Base-by-base conservation (phyloP, 495 filamentous ascomycete species). In the Hypoxylon rickii region DNA sequence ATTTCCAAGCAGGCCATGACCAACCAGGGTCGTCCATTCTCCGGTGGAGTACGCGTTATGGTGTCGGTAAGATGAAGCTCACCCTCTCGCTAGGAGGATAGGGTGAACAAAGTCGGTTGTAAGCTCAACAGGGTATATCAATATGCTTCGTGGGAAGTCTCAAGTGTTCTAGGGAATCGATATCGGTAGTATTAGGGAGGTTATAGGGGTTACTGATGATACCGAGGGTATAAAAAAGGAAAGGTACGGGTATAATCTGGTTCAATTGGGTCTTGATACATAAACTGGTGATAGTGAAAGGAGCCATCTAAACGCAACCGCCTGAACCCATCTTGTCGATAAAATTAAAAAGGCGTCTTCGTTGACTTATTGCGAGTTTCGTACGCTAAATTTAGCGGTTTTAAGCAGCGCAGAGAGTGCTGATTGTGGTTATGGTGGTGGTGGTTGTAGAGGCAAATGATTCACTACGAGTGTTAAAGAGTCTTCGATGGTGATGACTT, bases 1-100 rank as follows among this genome's bases (percentile, higher is more conserved):
- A 79, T 45, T 79, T 78, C 77, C 77, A 79, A 38, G 72, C 66
- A 17, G 76, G 77, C 77, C 77, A 79, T 44, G 61, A 70, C 61
- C 62, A 73, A 55, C 67, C 66, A 11, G 70, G 66, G 44, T 77
- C 75, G 58, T 79, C 75, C 77, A 79, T 79, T 51, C 64, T 74
- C 62, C 54, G 58, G 42, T 10, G 12, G 46, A 45, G 11, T 10
- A 24, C 26, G 49, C 12, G 36, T 38, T 47, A 42, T 2, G 21
- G 17, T n/a, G n/a, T n/a, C n/a, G n/a, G n/a, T n/a, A n/a, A n/a
- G n/a, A n/a, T n/a, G n/a, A n/a, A n/a, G n/a, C n/a, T n/a, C n/a
- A n/a, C n/a, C n/a, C 41, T 47, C 46, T 49, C 41, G n/a, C 11
- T n/a, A 7, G 15, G 58, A 18, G 18, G 43, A 61, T 20, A 17